A percentile compares a stretch with the other conserved stretches of the same genome.
Conservation (phyloP, 2,329 filamentous ascomycete genomes). For the Calonectria multiphialidica region DNA sequence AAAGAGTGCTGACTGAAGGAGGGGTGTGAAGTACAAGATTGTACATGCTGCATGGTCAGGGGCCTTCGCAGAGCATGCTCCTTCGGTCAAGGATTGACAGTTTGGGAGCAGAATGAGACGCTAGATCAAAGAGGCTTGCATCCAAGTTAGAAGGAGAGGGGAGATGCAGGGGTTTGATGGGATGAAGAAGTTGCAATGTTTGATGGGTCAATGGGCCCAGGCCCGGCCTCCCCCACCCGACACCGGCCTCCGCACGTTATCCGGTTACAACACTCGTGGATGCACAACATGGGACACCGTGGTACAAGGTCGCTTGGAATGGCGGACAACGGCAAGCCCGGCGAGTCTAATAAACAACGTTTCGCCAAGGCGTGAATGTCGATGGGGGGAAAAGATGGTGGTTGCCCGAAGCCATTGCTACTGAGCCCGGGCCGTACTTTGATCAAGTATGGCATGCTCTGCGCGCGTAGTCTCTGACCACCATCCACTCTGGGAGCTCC, state of each 20-base stretch:
- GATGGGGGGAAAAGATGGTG: background rate
- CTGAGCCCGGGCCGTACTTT: background rate
- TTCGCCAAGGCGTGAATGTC: background rate
- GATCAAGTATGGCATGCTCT: background rate
- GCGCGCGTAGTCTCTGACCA: constrained; percentile 1
- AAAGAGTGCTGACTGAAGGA: constrained; percentile 12
- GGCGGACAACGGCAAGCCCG: background rate
- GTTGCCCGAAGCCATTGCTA: background rate
- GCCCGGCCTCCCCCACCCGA: background rate
- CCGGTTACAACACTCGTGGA: background rate
- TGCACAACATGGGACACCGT: background rate
- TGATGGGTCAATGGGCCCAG: background rate
- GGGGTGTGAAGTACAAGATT: background rate
- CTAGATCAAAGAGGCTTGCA: constrained; percentile 2
- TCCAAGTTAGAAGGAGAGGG: background rate
- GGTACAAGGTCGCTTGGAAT: background rate
- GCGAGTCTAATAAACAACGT: background rate
- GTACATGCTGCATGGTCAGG: constrained; percentile 12
- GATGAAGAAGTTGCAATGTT: constrained; percentile 2
- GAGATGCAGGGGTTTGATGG: background rate
- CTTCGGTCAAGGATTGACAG: constrained; percentile 24
- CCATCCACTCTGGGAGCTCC: background rate
- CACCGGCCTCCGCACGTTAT: constrained; percentile 2
- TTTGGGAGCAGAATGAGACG: background rate
- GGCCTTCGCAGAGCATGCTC: constrained; percentile 33